Percentiles rank a stretch among this genome's conserved stretches.
These are phyloP conservation scores for Calocybe cyanea DNA, from an alignment of 768 basidiomycete species.

Conservation along the genomic window DNA sequence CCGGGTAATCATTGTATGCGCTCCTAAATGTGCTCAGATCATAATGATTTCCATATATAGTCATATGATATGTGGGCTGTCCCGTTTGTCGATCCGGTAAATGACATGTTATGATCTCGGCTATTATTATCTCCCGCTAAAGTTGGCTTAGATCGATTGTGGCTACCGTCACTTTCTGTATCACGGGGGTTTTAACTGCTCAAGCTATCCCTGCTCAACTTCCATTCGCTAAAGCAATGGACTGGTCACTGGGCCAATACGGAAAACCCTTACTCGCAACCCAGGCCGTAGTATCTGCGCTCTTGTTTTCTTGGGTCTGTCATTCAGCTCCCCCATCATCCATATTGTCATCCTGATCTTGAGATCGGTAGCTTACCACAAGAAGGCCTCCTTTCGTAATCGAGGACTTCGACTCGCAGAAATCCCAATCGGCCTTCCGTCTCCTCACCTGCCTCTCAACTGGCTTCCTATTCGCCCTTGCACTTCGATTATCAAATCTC, in stretches of 20 bases:
- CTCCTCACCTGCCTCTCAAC: conserved; percentile 38
- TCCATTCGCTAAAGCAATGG: conserved; percentile 24
- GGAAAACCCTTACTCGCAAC: conserved; percentile 33
- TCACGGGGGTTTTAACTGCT: conserved; percentile 43
- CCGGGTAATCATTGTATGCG: conserved; percentile 37
- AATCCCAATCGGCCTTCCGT: conserved; percentile 25
- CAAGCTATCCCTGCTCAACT: conserved; percentile 33
- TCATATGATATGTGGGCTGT: conserved; percentile 62
- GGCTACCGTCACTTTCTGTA: conserved; percentile 52
- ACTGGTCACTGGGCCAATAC: conserved; percentile 38
- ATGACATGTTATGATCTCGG: conserved; percentile 9
- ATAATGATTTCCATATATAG: conserved; percentile 23
- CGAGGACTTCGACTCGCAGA: conserved; percentile 2
- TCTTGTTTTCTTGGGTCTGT: conserved; percentile 29
- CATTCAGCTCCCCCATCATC: conserved; percentile 17
- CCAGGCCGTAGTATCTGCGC: conserved; percentile 30
- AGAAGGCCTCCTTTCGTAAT: conserved; percentile 3
- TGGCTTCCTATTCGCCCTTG: conserved; percentile 48
- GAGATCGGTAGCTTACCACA: conserved; percentile 3
- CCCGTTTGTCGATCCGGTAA: conserved; percentile 53
- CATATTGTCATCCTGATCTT: background rate
- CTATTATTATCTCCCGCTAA: conserved; percentile 5
- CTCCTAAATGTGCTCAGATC: background rate
- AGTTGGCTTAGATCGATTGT: conserved; percentile 40
- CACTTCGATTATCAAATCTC: conserved; percentile 51